Evolutionary conservation across 192 early-diverging fungal species (phyloP), one percentile per base, ranked within the genome.

Genomic region (Gorgonomyces haynaldii): DNA sequence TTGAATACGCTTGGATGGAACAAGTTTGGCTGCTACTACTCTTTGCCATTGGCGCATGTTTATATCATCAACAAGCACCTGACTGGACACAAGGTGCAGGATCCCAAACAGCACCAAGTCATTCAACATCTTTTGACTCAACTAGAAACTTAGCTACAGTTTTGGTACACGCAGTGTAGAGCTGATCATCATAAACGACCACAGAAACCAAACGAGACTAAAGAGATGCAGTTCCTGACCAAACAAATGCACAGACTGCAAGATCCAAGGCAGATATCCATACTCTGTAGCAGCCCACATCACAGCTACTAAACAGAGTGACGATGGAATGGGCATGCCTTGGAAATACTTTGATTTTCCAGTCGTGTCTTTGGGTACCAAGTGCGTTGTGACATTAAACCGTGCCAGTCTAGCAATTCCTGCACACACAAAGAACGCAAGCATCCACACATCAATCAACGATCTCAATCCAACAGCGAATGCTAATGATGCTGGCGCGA

Each of bases 301-400:
- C n/a, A 24, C 13, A n/a, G 22, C 4, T 28, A 44, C 42, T 10
- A 49, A 26, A 9, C 44, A 13, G 12, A 53, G 40, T 1, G 55
- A 56, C 4, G 84, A 85, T 1, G 88, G 90, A 37, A 94, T 91
- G 4, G 90, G 90, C 5, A 87, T 87, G 23, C 90, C 90, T 57
- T 94, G 85, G 65, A 90, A 93, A 52, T 84, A 85, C 23, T 60
- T 49, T 28, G 88, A 70, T 48, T 91, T 91, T 28, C 88, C 88
- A 7, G 65, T 67, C n/a, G 32, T 39, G 37, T 89, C 88, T 25
- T 81, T 83, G 13, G 83, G 81, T 45, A 81, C 32, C 17, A 81
- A 68, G 5, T 83, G 84, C 0, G 89, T 81, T 0, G 88, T 90
- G n/a, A 86, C 85, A 56, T 94, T 94, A 67, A 79, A 94, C 10